These are phyloP conservation scores for Elasticomyces elasticus DNA, from an alignment of 495 filamentous ascomycete genomes.

Conservation along the genomic window DNA sequence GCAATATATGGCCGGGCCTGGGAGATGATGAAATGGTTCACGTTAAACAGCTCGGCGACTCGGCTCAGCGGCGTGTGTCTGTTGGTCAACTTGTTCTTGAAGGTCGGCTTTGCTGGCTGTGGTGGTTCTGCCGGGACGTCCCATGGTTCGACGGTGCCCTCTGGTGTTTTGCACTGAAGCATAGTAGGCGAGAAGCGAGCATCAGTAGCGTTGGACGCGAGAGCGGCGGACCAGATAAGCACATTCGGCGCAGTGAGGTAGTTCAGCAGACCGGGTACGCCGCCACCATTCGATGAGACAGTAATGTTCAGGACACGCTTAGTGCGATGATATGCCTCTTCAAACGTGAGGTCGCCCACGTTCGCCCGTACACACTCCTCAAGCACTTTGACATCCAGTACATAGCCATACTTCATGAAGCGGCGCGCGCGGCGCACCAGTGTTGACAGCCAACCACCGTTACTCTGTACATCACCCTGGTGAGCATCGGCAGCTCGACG, in stretches of 20 bases:
- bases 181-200: slow-evolving; percentile 57
- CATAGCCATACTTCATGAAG: slow-evolving; percentile 65
- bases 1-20: slow-evolving; percentile 70
- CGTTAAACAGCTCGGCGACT: slow-evolving; percentile 86
- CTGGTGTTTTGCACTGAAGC: slow-evolving; percentile 73
- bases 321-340: slow-evolving; percentile 80
- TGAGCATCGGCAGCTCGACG: slow-evolving; percentile 17
- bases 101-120: slow-evolving; percentile 31
- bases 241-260: slow-evolving; percentile 93
- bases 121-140: slow-evolving; percentile 27
- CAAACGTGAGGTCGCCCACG: slow-evolving; percentile 83
- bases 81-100: slow-evolving; percentile 61
- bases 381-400: slow-evolving; percentile 70
- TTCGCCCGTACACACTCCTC: slow-evolving; percentile 80
- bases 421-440: slow-evolving; percentile 51
- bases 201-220: slow-evolving; percentile 74
- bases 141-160: slow-evolving; percentile 75
- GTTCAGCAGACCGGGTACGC: slow-evolving; percentile 77
- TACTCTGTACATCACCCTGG: background rate
- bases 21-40: slow-evolving; percentile 77
- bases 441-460: slow-evolving; percentile 28
- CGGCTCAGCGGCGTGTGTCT: slow-evolving; percentile 71
- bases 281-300: slow-evolving; percentile 63
- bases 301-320: slow-evolving; percentile 90
- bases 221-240: slow-evolving; percentile 86